Conservation (phyloP, 805 yeast species). For the Grigorovia transvaalensis region DNA sequence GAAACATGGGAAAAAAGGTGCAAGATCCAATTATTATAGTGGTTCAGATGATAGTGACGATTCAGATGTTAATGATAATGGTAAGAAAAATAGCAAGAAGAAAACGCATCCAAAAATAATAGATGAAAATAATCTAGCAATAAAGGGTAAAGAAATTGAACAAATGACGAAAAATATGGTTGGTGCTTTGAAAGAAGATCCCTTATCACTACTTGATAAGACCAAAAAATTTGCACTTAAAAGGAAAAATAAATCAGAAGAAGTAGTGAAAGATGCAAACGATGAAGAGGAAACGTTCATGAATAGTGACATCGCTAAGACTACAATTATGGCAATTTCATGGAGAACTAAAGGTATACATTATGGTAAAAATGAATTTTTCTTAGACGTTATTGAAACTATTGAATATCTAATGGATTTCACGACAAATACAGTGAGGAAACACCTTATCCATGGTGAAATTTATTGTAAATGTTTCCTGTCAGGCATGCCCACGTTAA, state of each 20-base stretch:
- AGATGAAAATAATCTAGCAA: not conserved
- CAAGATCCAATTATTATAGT: not conserved
- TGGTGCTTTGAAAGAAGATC: slow-evolving; percentile 3
- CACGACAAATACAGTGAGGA: slow-evolving; percentile 47
- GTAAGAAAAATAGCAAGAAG: slow-evolving; percentile 2
- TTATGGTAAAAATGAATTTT: slow-evolving; percentile 83
- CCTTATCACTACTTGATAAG: not conserved
- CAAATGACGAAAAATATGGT: slow-evolving; percentile 6
- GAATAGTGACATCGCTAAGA: slow-evolving; percentile 63
- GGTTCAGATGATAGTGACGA: not conserved
- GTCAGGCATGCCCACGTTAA: slow-evolving; percentile 82
- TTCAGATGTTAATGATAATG: not conserved
- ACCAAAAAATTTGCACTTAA: not conserved
- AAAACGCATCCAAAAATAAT: not conserved
- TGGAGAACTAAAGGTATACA: slow-evolving; percentile 91
- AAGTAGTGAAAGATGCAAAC: not conserved
- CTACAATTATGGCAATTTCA: slow-evolving; percentile 67
- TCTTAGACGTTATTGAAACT: slow-evolving; percentile 72
- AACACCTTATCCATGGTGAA: slow-evolving; percentile 62
- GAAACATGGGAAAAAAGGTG: not conserved
- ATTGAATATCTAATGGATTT: slow-evolving; percentile 58
- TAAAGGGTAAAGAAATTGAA: slow-evolving; percentile 4
- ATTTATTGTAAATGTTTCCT: slow-evolving; percentile 64
- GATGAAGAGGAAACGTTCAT: slow-evolving; percentile 31
- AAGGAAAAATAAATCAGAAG: slow-evolving; percentile 1